phyloP scores from a whole-genome alignment of 441 rosid genomes.

The Monsonia emarginata region DNA sequence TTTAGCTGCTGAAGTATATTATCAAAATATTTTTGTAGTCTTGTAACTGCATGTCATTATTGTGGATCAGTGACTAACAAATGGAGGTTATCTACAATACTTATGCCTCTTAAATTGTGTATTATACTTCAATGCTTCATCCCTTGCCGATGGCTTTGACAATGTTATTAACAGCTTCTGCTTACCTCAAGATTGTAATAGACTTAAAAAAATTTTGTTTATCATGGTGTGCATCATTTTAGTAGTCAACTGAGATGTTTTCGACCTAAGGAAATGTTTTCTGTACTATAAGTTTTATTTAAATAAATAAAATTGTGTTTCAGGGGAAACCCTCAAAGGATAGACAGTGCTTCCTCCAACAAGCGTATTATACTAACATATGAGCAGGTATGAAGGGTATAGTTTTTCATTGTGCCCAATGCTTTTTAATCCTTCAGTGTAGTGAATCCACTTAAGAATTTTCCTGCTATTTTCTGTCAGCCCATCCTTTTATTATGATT shows the following conservation, averaged over 20 bases:
- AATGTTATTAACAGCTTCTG: not conserved
- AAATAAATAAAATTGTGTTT: slow-evolving; percentile 20
- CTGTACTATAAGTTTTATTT: not conserved
- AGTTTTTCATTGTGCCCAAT: not conserved
- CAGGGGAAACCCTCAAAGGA: slow-evolving; percentile 95
- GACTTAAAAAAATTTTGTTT: not conserved
- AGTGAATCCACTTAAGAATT: slow-evolving; percentile 5
- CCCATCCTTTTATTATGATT: not conserved
- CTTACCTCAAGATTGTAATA: not conserved
- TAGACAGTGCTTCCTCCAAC: slow-evolving; percentile 60
- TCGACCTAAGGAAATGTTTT: not conserved
- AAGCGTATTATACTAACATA: slow-evolving; percentile 78
- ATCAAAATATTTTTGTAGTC: not conserved
- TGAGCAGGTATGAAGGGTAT: slow-evolving; percentile 58
- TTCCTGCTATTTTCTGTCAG: slow-evolving; percentile 1
- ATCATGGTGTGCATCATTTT: not conserved
- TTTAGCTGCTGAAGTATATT: not conserved
- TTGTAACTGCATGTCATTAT: not conserved
- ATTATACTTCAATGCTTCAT: not conserved
- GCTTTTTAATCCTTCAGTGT: not conserved
- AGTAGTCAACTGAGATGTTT: slow-evolving; percentile 3
- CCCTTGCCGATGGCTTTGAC: not conserved
- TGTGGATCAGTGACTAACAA: not conserved
- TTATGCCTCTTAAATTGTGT: not conserved
- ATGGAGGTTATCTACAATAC: not conserved